Percentiles rank a stretch among this genome's conserved stretches.
Conservation (phyloP, 2,329 filamentous ascomycete species). For the Tolypocladium nubicola region DNA sequence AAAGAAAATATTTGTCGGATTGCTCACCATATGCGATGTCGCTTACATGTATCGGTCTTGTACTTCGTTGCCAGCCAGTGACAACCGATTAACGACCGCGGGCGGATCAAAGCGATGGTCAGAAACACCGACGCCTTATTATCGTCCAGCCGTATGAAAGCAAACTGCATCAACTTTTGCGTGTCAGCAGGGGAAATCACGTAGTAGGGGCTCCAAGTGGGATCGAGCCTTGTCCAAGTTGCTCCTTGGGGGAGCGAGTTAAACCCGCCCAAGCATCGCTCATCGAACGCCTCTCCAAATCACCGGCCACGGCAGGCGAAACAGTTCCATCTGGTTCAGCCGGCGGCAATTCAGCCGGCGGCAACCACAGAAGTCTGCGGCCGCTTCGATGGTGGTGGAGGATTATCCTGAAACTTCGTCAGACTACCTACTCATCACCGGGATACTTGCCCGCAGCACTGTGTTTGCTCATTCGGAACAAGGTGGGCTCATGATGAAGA, state of each 20-base stretch:
- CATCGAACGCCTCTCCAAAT: constrained; percentile 6
- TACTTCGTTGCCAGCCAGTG: neutral
- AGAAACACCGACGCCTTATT: neutral
- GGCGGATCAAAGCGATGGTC: neutral
- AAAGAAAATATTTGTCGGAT: neutral
- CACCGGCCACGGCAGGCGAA: neutral
- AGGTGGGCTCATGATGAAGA: constrained; percentile 9
- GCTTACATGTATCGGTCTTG: neutral
- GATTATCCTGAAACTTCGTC: constrained; percentile 21
- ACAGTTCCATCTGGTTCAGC: constrained; percentile 9
- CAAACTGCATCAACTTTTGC: constrained; percentile 8
- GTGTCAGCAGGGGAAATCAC: constrained; percentile 10
- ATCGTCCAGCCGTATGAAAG: neutral
- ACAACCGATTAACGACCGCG: neutral
- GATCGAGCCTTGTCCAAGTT: constrained; percentile 9
- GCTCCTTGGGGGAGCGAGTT: constrained; percentile 1
- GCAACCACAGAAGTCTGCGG: constrained; percentile 30
- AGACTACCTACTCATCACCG: constrained; percentile 11
- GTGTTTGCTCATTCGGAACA: constrained; percentile 3
- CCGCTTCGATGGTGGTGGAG: constrained; percentile 26
- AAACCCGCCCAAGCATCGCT: constrained; percentile 4
- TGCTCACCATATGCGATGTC: constrained; percentile 2
- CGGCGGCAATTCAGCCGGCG: constrained; percentile 26
- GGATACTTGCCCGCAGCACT: neutral
- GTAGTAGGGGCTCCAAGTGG: constrained; percentile 5